phyloP scores from a whole-genome alignment of 202 grass and related monocot species.

The Brachypodium distachyon region DNA sequence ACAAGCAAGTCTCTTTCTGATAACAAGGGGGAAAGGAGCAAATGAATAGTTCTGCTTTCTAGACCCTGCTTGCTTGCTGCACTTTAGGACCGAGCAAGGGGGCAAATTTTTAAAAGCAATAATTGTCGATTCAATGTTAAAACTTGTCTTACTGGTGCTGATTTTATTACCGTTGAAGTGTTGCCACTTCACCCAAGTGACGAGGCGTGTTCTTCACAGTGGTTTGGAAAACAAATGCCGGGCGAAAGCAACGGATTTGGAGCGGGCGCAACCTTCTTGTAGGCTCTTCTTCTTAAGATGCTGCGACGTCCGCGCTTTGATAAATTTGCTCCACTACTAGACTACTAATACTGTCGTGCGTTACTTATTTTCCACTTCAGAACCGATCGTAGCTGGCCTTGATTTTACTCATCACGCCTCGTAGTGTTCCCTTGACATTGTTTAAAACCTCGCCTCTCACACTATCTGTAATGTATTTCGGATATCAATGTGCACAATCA shows the following conservation, averaged over 20 bases:
- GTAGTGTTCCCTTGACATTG: not conserved
- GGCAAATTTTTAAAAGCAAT: not conserved
- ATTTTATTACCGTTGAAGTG: constrained; percentile 11
- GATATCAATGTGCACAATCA: not conserved
- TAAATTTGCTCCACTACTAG: not conserved
- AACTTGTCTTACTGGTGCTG: not conserved
- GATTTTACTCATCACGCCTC: not conserved
- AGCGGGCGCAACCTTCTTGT: not conserved
- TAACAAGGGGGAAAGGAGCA: constrained; percentile 14
- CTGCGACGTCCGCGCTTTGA: not conserved
- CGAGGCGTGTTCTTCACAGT: not conserved
- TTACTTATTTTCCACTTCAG: constrained; percentile 16
- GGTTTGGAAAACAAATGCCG: not conserved
- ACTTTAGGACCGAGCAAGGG: not conserved
- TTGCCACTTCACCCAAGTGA: not conserved
- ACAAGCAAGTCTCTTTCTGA: constrained; percentile 33
- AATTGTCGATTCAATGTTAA: not conserved
- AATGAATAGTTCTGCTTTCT: constrained; percentile 9
- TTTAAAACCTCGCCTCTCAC: not conserved
- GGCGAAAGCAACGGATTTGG: not conserved
- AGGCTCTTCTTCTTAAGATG: not conserved
- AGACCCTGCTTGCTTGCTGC: not conserved
- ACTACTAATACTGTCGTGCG: not conserved
- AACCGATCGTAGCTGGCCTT: not conserved
- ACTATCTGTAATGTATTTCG: not conserved